Percentiles rank a stretch among this genome's conserved stretches.
Conservation (phyloP, 345 rosid genomes). For the Excoecaria agallocha region DNA sequence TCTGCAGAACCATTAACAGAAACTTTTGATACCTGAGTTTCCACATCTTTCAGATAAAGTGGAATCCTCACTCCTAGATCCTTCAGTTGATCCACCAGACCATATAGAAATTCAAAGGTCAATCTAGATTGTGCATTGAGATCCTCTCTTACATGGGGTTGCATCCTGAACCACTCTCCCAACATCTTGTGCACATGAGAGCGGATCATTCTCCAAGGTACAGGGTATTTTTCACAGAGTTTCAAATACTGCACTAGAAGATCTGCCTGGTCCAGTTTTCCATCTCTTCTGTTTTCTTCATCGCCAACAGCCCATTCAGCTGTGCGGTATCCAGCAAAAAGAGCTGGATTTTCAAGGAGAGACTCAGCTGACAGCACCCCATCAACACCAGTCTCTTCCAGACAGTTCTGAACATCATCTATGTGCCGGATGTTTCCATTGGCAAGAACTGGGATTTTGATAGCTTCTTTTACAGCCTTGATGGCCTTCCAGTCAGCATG, state of each 20-base stretch:
- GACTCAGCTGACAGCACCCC: slow-evolving; percentile 97
- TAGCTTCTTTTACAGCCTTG: slow-evolving; percentile 68
- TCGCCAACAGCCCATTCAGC: slow-evolving; percentile 51
- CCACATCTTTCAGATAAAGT: slow-evolving; percentile 47
- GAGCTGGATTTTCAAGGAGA: slow-evolving; percentile 91
- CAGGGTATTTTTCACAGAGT: slow-evolving; percentile 79
- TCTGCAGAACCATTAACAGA: slow-evolving; percentile 22
- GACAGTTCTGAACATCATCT: slow-evolving; percentile 64
- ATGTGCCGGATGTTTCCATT: slow-evolving; percentile 85
- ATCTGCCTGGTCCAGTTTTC: slow-evolving; percentile 73
- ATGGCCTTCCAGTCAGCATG: slow-evolving; percentile 80
- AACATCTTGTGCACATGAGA: slow-evolving; percentile 86
- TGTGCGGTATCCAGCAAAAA: slow-evolving; percentile 76
- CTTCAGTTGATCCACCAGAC: slow-evolving; percentile 60
- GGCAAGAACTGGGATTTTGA: slow-evolving; percentile 85
- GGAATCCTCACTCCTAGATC: slow-evolving; percentile 66
- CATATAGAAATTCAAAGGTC: slow-evolving; percentile 77
- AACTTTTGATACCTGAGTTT: slow-evolving; percentile 3
- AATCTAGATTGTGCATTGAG: slow-evolving; percentile 65
- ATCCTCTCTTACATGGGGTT: slow-evolving; percentile 72
- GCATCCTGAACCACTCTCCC: slow-evolving; percentile 81
- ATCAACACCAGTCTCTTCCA: slow-evolving; percentile 73
- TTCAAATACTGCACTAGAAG: slow-evolving; percentile 64
- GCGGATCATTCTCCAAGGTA: slow-evolving; percentile 92
- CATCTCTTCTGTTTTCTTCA: slow-evolving; percentile 46